Base-by-base conservation (phyloP, 2,329 filamentous ascomycete genomes). In the Penicillium sp. region DNA sequence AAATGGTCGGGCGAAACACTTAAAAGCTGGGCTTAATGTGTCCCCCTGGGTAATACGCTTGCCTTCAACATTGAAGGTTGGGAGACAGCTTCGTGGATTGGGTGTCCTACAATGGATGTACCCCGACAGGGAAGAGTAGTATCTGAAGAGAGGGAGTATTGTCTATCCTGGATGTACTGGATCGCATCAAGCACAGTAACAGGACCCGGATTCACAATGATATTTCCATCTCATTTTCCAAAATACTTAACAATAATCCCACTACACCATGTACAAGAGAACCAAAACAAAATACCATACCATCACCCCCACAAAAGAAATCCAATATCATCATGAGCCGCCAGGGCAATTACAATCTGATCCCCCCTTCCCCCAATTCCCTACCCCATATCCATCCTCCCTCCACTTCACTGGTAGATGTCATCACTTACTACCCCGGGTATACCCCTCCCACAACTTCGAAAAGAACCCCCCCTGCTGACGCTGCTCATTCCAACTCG, bases 401-500 rank as follows among this genome's bases (percentile, higher is more conserved):
- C 25, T 28, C 25, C 25, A 6, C 25, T 28, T 6, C 25, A 7
- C 12, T 45, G 5, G 12, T 7, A 45, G 14, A 45, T 22, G 14
- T 48, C 45, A 17, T 15, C 11, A 41, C 31, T 42, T 62, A 68
- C 58, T 54, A 61, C 71, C 71, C 59, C 73, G 66, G 56, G 70
- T 76, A 68, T 76, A 77, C n/a, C 67, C 73, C 62, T 79, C 65
- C 78, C 78, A 81, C 74, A 73, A 72, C 60, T 71, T 72, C 2
- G 71, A 69, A 38, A 79, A 70, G 50, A 79, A 70, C 0, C 78
- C 77, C 0, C 71, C 67, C 31, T 71, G 65, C 8, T 74, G 69
- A 54, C 70, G 68, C 72, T 81, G 78, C n/a, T 82, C 80, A 53
- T 72, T 73, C 69, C 77, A 83, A 60, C 77, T 81, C 22, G 74